A percentile compares a stretch with the other conserved stretches of the same genome.
Evolutionary conservation across 208 protist genomes (phyloP).

Genomic region (Porcisia hertigi): DNA sequence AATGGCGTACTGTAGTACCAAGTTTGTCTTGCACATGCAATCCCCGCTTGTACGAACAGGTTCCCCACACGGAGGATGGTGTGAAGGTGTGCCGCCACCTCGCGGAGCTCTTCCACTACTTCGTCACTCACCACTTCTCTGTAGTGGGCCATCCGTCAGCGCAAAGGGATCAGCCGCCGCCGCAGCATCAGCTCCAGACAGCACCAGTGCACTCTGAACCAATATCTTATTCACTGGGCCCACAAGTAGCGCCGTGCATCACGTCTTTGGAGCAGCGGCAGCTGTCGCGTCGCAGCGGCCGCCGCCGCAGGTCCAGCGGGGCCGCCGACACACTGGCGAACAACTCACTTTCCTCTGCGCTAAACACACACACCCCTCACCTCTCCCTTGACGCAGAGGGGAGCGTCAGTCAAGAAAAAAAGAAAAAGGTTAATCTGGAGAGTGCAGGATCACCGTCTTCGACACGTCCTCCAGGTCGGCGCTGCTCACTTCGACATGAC

Average conservation of each 20-base stretch:
- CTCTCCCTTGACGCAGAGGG: not conserved
- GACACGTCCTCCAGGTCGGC: not conserved
- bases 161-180: not conserved
- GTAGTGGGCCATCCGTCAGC: constrained; percentile 4
- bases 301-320: not conserved
- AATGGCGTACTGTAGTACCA: constrained; percentile 51
- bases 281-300: not conserved
- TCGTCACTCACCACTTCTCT: constrained; percentile 40
- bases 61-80: constrained; percentile 43
- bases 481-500: not conserved
- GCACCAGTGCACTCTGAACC: not conserved
- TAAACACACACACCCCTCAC: constrained; percentile 1
- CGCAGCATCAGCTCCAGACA: not conserved
- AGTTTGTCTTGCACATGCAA: constrained; percentile 63
- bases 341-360: constrained; percentile 4
- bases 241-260: not conserved
- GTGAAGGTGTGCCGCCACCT: constrained; percentile 73
- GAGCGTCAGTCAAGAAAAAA: not conserved
- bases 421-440: not conserved
- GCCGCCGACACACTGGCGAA: not conserved
- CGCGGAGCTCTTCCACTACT: constrained; percentile 73
- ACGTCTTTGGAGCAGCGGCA: not conserved
- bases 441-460: not conserved
- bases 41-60: constrained; percentile 51
- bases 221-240: not conserved